A percentile compares a stretch with the other conserved stretches of the same genome.
phyloP scores from a whole-genome alignment of 2,329 filamentous ascomycete species.

The Diatrype stigma region DNA sequence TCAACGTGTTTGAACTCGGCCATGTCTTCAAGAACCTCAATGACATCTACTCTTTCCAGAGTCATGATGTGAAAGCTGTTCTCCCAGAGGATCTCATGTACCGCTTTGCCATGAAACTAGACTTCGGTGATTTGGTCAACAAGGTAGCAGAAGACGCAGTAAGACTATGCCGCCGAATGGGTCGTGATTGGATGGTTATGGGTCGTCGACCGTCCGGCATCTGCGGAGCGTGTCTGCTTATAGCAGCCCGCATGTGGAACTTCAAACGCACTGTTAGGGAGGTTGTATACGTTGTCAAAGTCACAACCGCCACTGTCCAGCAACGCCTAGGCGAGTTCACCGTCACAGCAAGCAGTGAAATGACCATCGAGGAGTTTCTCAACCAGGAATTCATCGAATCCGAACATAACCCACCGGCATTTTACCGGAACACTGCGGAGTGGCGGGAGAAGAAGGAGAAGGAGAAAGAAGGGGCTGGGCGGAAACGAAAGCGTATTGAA shows the following conservation, averaged over 20 bases:
- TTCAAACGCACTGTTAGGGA: conserved; percentile 89
- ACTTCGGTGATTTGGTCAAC: conserved; percentile 78
- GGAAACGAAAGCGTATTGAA: conserved; percentile 43
- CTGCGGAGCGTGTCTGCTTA: conserved; percentile 88
- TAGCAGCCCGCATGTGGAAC: conserved; percentile 97
- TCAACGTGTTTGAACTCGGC: conserved; percentile 91
- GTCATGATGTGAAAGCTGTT: conserved; percentile 57
- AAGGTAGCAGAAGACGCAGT: conserved; percentile 86
- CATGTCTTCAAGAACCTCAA: conserved; percentile 83
- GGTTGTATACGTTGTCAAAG: conserved; percentile 97
- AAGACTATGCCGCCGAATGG: conserved; percentile 87
- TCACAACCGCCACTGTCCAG: conserved; percentile 88
- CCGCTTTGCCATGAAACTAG: conserved; percentile 85
- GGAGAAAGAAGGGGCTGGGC: conserved; percentile 34
- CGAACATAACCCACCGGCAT: conserved; percentile 74
- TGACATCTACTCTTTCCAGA: conserved; percentile 65
- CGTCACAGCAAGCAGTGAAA: conserved; percentile 73
- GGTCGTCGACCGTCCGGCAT: conserved; percentile 90
- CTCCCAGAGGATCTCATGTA: conserved; percentile 88
- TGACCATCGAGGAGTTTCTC: conserved; percentile 85
- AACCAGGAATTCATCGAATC: conserved; percentile 68
- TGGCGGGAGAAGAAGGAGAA: conserved; percentile 50
- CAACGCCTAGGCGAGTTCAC: conserved; percentile 91
- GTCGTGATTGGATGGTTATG: conserved; percentile 93
- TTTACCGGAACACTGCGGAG: conserved; percentile 63